Conservation (phyloP, 2,329 filamentous ascomycete genomes). For the Cladosporium austrohemisphaericum region DNA sequence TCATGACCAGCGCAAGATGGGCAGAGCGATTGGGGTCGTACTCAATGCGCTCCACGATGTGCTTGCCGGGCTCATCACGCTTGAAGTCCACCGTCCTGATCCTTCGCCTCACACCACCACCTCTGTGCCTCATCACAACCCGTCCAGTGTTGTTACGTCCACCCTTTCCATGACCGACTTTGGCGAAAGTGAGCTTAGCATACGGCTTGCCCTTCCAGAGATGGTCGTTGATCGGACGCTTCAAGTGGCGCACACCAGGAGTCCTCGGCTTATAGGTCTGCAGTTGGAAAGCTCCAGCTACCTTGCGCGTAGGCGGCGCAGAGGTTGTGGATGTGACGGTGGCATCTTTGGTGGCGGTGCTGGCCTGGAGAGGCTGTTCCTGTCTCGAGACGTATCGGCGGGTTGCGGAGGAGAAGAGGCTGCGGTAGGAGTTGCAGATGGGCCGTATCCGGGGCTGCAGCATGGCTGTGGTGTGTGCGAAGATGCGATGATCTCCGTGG, state of each 20-base stretch:
- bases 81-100: constrained; percentile 90
- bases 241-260: constrained; percentile 86
- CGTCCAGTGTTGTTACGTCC: constrained; percentile 84
- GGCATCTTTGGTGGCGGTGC: constrained; percentile 26
- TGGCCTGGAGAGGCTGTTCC: constrained; percentile 18
- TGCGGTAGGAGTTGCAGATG: constrained; percentile 48
- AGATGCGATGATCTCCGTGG: background rate
- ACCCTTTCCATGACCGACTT: constrained; percentile 89
- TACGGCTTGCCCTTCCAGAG: constrained; percentile 90
- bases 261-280: constrained; percentile 92
- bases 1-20: constrained; percentile 83
- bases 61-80: constrained; percentile 72
- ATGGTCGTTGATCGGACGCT: constrained; percentile 91
- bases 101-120: constrained; percentile 86
- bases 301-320: constrained; percentile 29
- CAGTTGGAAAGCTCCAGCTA: constrained; percentile 45
- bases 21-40: constrained; percentile 91
- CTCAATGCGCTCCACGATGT: constrained; percentile 89
- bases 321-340: constrained; percentile 28
- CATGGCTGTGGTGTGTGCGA: constrained; percentile 44
- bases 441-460: constrained; percentile 61
- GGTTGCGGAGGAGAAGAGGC: constrained; percentile 42
- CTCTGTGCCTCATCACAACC: constrained; percentile 85
- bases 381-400: constrained; percentile 49
- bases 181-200: constrained; percentile 78